phyloP scores from a whole-genome alignment of 768 basidiomycete species.

The Zangia roseola region DNA sequence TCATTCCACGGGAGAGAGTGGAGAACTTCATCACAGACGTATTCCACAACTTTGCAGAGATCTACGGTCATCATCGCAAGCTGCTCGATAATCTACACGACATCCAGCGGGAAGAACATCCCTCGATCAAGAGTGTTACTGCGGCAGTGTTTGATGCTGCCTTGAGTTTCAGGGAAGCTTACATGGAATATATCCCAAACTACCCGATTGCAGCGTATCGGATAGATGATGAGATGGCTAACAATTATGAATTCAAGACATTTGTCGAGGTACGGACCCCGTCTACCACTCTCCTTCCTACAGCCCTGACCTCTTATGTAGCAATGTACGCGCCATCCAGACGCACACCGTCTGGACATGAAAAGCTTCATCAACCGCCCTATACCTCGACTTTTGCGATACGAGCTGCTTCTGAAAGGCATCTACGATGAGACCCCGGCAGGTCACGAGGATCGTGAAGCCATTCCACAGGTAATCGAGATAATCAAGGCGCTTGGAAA shows the following conservation, averaged over 20 bases:
- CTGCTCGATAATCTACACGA: constrained; percentile 81
- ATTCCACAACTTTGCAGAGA: constrained; percentile 82
- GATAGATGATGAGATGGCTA: constrained; percentile 85
- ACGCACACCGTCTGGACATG: constrained; percentile 84
- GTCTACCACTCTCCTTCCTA: background rate
- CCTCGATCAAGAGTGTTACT: constrained; percentile 73
- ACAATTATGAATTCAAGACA: constrained; percentile 73
- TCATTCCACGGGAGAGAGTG: constrained; percentile 69
- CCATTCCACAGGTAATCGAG: constrained; percentile 84
- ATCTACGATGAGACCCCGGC: constrained; percentile 74
- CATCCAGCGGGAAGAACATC: constrained; percentile 86
- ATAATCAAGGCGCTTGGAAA: constrained; percentile 85
- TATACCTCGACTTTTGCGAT: constrained; percentile 85
- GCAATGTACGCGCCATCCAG: constrained; percentile 61
- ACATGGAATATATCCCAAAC: constrained; percentile 91
- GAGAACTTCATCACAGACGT: constrained; percentile 81
- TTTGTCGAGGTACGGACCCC: constrained; percentile 69
- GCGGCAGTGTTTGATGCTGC: constrained; percentile 87
- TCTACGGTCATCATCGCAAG: constrained; percentile 71
- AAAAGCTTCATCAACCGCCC: constrained; percentile 92
- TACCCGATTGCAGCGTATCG: constrained; percentile 89
- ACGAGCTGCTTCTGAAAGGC: constrained; percentile 78
- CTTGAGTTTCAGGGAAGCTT: constrained; percentile 88
- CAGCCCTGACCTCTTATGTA: constrained; percentile 16
- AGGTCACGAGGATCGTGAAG: constrained; percentile 76